Evolutionary conservation across 371 early-diverging fungal species (phyloP).

Genomic region (Mucor piriformis): DNA sequence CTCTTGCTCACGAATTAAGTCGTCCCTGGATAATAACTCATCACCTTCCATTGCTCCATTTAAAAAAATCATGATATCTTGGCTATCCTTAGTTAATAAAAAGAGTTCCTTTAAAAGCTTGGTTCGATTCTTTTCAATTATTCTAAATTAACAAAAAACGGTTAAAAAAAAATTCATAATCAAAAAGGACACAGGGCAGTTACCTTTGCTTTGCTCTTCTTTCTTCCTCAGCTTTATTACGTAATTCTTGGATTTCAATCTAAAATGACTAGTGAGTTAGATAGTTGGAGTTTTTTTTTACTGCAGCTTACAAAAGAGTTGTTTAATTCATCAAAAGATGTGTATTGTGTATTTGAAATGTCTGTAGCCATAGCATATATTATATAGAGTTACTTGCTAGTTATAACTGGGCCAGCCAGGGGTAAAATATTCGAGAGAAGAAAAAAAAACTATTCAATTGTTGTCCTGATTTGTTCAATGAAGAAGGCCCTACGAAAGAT

Average conservation of each 20-base stretch:
- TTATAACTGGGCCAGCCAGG: conserved; percentile 26
- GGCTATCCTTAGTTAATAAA: conserved; percentile 27
- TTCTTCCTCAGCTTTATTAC: conserved; percentile 30
- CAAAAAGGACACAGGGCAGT: too few relatives aligned
- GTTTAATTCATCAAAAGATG: conserved; percentile 1
- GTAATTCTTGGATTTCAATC: conserved; percentile 32
- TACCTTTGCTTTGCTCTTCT: conserved; percentile 33
- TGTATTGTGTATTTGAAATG: conserved; percentile 7
- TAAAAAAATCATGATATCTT: conserved; percentile 27
- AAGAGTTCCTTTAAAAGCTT: conserved; percentile 37
- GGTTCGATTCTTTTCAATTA: conserved; percentile 23
- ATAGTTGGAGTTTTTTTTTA: too few relatives aligned
- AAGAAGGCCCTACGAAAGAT: too few relatives aligned
- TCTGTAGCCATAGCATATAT: conserved; percentile 20
- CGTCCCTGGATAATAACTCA: conserved; percentile 15
- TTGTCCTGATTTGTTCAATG: too few relatives aligned
- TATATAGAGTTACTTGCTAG: background rate
- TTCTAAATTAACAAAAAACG: conserved; percentile 11
- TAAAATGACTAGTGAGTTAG: background rate
- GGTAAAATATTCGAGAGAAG: background rate
- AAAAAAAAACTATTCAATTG: background rate
- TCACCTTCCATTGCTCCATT: conserved; percentile 8
- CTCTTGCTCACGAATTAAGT: conserved; percentile 23
- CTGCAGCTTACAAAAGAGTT: background rate
- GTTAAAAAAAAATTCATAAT: background rate